Conservation (phyloP, 78 protist species). For the Fonticula alba region DNA sequence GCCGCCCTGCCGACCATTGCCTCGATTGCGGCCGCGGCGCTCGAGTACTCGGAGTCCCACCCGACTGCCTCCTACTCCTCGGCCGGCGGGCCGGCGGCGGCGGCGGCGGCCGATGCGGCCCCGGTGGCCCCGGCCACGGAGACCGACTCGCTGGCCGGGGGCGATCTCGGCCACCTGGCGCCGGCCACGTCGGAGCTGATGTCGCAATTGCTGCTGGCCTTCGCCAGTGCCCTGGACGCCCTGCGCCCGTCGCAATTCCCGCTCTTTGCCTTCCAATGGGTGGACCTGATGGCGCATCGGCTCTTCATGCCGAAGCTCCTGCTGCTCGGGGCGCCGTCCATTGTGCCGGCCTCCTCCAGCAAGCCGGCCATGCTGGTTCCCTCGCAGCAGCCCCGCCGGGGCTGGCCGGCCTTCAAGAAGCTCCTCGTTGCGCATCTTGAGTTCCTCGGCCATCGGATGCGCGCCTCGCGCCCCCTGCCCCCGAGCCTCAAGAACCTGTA, state of each 20-base stretch:
- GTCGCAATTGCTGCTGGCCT: slow-evolving; percentile 29
- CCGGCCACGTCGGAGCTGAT: no score
- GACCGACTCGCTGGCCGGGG: no score
- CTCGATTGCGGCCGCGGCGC: no score
- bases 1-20: no score
- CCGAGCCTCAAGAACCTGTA: no score
- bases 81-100: no score
- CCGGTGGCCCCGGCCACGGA: no score
- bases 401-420: slow-evolving; percentile 51
- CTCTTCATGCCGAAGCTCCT: slow-evolving; percentile 74
- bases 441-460: slow-evolving; percentile 80
- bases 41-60: no score
- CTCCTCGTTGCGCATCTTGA: slow-evolving; percentile 58
- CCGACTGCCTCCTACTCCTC: no score
- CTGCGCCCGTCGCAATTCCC: slow-evolving; percentile 71
- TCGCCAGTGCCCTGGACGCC: slow-evolving; percentile 39
- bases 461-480: no score
- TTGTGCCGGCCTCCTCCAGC: background rate
- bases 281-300: slow-evolving; percentile 77
- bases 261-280: slow-evolving; percentile 92
- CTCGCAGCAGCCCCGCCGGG: slow-evolving; percentile 16
- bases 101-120: no score
- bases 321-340: slow-evolving; percentile 8
- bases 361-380: background rate
- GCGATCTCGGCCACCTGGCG: no score